These are phyloP conservation scores for Rubus idaeus DNA, from an alignment of 306 rosid species.

Conservation along the genomic window DNA sequence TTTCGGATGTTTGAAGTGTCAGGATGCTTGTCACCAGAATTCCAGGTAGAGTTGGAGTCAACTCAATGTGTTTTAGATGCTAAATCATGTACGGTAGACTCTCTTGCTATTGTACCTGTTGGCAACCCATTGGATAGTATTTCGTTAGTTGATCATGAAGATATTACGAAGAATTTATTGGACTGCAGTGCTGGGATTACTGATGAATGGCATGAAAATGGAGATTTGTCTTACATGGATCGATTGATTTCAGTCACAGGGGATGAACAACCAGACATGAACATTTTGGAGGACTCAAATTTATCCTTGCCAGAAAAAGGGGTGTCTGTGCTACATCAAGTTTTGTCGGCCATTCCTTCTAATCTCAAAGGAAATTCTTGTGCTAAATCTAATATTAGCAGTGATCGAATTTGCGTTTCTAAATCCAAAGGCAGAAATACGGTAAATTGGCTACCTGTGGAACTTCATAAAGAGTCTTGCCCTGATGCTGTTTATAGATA, in stretches of 20 bases:
- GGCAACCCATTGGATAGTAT: neutral
- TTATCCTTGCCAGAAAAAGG: conserved; percentile 20
- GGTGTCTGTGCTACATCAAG: conserved; percentile 27
- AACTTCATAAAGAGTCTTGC: neutral
- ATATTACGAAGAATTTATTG: neutral
- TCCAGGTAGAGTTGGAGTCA: conserved; percentile 21
- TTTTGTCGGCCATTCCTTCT: neutral
- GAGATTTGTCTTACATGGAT: neutral
- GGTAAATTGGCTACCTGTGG: neutral
- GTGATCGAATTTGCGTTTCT: neutral
- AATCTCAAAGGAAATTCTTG: neutral
- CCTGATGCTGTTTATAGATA: neutral
- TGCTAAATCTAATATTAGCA: conserved; percentile 7
- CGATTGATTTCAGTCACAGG: neutral
- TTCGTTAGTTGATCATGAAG: conserved; percentile 15
- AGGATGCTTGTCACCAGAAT: conserved; percentile 24
- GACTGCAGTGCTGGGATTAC: conserved; percentile 1
- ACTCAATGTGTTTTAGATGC: conserved; percentile 22
- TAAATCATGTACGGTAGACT: conserved; percentile 19
- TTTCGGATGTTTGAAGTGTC: conserved; percentile 32
- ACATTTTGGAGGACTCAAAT: conserved; percentile 8
- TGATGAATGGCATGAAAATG: conserved; percentile 10
- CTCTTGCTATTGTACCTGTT: conserved; percentile 14
- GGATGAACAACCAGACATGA: conserved; percentile 16
- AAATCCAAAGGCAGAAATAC: neutral